A percentile compares a stretch with the other conserved stretches of the same genome.
These are phyloP conservation scores for Angophora floribunda DNA, from an alignment of 345 rosid species.

Conservation along the genomic window DNA sequence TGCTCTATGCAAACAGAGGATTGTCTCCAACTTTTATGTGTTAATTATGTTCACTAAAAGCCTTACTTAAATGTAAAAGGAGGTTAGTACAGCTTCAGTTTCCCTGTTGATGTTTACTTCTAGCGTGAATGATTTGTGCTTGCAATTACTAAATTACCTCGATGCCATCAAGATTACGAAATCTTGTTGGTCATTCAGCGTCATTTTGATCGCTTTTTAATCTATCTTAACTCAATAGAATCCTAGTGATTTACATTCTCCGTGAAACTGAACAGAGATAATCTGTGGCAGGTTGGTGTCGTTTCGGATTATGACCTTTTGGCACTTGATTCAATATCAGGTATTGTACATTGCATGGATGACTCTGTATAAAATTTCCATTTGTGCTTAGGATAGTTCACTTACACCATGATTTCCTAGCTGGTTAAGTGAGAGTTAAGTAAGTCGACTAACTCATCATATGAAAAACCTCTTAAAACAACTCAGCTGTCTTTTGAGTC, in stretches of 20 bases:
- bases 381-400: not conserved
- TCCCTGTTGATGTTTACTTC: not conserved
- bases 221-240: not conserved
- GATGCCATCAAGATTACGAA: not conserved
- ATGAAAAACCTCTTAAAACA: not conserved
- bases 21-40: not conserved
- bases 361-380: not conserved
- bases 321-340: constrained; percentile 85
- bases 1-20: not conserved
- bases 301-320: constrained; percentile 94
- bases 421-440: not conserved
- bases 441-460: not conserved
- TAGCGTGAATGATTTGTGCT: not conserved
- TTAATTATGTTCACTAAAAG: not conserved
- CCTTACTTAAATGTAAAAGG: not conserved
- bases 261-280: not conserved
- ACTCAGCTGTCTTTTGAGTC: not conserved
- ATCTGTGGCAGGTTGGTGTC: constrained; percentile 73
- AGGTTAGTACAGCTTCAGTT: not conserved
- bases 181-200: not conserved
- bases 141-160: not conserved
- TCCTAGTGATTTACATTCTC: not conserved
- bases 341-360: constrained; percentile 12
- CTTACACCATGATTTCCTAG: not conserved
- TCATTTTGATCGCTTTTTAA: not conserved